Conservation (phyloP, 768 basidiomycete genomes). For the Boletellus ananiceps region DNA sequence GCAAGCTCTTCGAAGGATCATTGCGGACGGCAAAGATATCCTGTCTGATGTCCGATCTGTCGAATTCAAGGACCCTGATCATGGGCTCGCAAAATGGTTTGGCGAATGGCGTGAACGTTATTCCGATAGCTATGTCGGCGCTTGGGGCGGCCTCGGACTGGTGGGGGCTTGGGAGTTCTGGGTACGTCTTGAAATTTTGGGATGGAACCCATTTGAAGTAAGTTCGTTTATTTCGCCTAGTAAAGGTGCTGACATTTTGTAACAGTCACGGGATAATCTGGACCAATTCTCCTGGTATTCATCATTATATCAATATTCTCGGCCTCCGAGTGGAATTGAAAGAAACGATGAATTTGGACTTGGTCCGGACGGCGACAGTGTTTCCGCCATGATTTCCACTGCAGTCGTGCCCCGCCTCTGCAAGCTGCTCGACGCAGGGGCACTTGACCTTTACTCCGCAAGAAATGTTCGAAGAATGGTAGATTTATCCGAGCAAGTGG, state of each 20-base stretch:
- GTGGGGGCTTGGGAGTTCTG: slow-evolving; percentile 94
- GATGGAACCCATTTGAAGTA: slow-evolving; percentile 86
- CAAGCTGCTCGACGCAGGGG: slow-evolving; percentile 74
- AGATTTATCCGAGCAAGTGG: slow-evolving; percentile 77
- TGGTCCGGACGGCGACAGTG: slow-evolving; percentile 82
- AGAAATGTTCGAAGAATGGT: slow-evolving; percentile 55
- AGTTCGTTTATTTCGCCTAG: slow-evolving; percentile 16
- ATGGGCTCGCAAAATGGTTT: slow-evolving; percentile 64
- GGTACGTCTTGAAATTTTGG: slow-evolving; percentile 80
- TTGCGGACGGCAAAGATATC: slow-evolving; percentile 48
- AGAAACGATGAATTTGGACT: slow-evolving; percentile 53
- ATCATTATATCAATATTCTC: slow-evolving; percentile 72
- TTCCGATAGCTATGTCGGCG: slow-evolving; percentile 77
- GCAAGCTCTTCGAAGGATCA: slow-evolving; percentile 53
- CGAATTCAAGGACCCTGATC: slow-evolving; percentile 77
- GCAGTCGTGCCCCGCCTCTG: slow-evolving; percentile 71
- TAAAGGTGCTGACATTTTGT: slow-evolving; percentile 3
- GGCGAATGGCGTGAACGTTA: slow-evolving; percentile 73
- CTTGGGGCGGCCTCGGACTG: slow-evolving; percentile 85
- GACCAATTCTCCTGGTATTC: slow-evolving; percentile 85
- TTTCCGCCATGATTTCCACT: slow-evolving; percentile 84
- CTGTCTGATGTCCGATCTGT: slow-evolving; percentile 78
- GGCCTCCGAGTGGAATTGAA: slow-evolving; percentile 38
- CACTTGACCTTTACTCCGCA: slow-evolving; percentile 76
- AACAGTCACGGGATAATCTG: slow-evolving; percentile 49